phyloP scores from a whole-genome alignment of 1,139 yeast species.

The Sugiyamaella sp. region DNA sequence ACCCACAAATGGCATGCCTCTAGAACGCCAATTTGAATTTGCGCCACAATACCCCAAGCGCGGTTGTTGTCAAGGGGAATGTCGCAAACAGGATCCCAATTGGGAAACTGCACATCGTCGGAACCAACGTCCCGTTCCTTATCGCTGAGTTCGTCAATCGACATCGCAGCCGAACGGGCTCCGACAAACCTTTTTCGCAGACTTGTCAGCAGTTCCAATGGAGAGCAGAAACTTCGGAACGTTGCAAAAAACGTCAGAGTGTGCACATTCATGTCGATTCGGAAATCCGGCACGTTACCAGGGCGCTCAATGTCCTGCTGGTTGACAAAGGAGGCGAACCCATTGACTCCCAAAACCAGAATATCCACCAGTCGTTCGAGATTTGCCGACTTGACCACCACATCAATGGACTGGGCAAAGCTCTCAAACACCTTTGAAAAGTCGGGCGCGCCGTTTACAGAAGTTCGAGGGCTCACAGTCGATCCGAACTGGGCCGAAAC shows the following conservation, averaged over 20 bases:
- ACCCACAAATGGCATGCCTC: constrained; percentile 77
- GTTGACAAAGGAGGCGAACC: constrained; percentile 54
- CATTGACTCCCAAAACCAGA: constrained; percentile 61
- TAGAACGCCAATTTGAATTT: constrained; percentile 79
- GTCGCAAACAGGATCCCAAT: constrained; percentile 43
- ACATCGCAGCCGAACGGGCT: constrained; percentile 59
- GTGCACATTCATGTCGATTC: constrained; percentile 62
- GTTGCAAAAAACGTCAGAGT: constrained; percentile 68
- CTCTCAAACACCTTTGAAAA: constrained; percentile 17
- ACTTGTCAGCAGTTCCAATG: constrained; percentile 52
- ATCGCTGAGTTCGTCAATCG: constrained; percentile 43
- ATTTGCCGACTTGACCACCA: constrained; percentile 62
- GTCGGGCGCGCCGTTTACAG: constrained; percentile 25
- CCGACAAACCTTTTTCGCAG: constrained; percentile 58
- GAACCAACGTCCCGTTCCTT: constrained; percentile 14
- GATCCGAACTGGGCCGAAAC: constrained; percentile 37
- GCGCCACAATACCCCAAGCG: constrained; percentile 61
- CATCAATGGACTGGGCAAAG: constrained; percentile 39
- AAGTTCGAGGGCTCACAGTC: constrained; percentile 21
- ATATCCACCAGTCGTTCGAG: constrained; percentile 63
- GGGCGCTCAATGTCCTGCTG: constrained; percentile 45
- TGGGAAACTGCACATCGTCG: constrained; percentile 46
- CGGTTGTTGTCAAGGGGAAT: constrained; percentile 40
- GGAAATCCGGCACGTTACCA: constrained; percentile 38
- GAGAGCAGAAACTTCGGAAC: constrained; percentile 63